phyloP scores from a whole-genome alignment of 2,329 filamentous ascomycete genomes.

The Fusarium sp. region DNA sequence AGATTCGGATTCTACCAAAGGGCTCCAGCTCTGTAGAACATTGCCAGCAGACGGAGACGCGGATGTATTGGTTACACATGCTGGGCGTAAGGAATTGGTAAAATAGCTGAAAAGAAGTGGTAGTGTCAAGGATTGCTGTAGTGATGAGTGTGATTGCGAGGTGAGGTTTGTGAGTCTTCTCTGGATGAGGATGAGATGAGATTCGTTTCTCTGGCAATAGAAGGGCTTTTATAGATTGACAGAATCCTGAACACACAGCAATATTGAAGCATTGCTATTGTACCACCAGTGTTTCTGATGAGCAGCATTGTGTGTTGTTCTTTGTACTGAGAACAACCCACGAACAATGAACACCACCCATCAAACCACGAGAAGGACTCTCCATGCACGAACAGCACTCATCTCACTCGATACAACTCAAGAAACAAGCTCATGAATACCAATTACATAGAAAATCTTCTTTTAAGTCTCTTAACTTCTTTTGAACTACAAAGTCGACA shows the following conservation, averaged over 20 bases:
- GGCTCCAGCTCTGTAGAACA: conserved; percentile 5
- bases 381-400: not conserved
- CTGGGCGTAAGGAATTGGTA: not conserved
- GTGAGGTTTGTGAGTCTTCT: not conserved
- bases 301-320: not conserved
- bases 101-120: not conserved
- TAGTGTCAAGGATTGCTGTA: not conserved
- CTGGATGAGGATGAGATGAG: not conserved
- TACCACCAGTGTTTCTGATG: not conserved
- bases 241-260: not conserved
- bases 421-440: not conserved
- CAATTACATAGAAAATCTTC: conserved; percentile 12
- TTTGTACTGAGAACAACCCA: not conserved
- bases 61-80: conserved; percentile 16
- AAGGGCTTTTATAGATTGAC: not conserved
- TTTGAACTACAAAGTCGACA: conserved; percentile 40
- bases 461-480: conserved; percentile 38
- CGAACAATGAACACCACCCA: not conserved
- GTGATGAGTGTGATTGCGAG: not conserved
- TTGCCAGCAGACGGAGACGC: conserved; percentile 14
- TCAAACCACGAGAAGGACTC: not conserved
- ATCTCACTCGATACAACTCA: not conserved
- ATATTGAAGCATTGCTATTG: not conserved
- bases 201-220: not conserved
- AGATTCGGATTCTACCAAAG: conserved; percentile 14